phyloP scores from a whole-genome alignment of 129 eudicot genomes.

The Helichrysum umbraculigerum region DNA sequence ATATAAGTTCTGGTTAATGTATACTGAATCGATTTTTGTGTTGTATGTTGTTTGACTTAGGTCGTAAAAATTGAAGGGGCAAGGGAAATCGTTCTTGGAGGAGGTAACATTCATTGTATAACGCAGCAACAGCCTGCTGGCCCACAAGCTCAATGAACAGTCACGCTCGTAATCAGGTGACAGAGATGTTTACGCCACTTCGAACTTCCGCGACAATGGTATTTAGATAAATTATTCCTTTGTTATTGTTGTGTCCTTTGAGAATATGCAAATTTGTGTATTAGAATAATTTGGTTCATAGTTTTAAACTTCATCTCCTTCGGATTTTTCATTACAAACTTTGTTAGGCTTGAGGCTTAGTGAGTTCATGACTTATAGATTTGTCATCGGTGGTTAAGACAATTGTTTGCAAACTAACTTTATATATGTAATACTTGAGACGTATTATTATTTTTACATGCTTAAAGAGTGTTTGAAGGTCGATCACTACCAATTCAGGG shows the following conservation, averaged over 20 bases:
- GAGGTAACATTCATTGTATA: conserved; percentile 93
- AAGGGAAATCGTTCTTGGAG: conserved; percentile 88
- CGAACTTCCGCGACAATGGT: not conserved
- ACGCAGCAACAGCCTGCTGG: conserved; percentile 95
- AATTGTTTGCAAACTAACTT: too few relatives aligned
- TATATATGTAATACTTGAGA: too few relatives aligned
- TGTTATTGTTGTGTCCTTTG: not conserved
- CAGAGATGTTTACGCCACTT: not conserved
- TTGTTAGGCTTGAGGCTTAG: not conserved
- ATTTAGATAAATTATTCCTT: not conserved
- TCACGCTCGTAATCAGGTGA: not conserved
- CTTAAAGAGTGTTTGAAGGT: too few relatives aligned
- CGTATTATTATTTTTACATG: too few relatives aligned
- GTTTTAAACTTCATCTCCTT: not conserved
- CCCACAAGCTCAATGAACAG: not conserved
- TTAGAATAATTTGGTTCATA: not conserved
- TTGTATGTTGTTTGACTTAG: conserved; percentile 37
- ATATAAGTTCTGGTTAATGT: not conserved
- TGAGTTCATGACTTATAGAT: too few relatives aligned
- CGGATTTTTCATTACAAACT: not conserved
- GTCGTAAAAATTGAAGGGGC: conserved; percentile 82
- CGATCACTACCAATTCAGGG: too few relatives aligned
- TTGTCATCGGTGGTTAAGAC: too few relatives aligned
- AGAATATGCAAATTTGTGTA: not conserved
- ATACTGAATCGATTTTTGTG: not conserved